phyloP scores from a whole-genome alignment of 345 rosid genomes.

The Carallia pectinifolia region DNA sequence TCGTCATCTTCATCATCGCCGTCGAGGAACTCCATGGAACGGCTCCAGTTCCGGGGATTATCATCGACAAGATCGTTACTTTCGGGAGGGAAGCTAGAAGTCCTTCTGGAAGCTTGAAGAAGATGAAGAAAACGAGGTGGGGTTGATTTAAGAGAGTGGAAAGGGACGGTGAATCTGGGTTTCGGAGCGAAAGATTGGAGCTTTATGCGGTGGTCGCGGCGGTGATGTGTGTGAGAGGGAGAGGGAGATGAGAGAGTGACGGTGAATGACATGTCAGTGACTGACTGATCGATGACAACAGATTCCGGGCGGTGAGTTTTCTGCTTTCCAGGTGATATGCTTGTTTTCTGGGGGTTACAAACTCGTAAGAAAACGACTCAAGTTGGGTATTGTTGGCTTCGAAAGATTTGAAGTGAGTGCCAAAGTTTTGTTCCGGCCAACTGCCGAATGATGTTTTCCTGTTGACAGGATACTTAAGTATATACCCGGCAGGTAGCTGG shows the following conservation, averaged over 20 bases:
- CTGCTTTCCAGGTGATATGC: background rate
- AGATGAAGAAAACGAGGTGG: background rate
- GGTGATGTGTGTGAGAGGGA: background rate
- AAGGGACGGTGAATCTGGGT: constrained; percentile 1
- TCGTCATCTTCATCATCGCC: constrained; percentile 37
- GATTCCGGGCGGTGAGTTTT: background rate
- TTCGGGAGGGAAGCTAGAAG: constrained; percentile 4
- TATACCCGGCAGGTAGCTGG: too few species aligned
- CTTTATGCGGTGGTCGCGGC: background rate
- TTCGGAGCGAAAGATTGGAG: background rate
- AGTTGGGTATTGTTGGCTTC: too few species aligned
- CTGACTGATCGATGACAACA: background rate
- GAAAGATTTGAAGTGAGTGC: too few species aligned
- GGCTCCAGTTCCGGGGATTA: constrained; percentile 64
- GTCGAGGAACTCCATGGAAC: constrained; percentile 42
- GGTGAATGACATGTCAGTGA: constrained; percentile 28
- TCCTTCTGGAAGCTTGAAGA: constrained; percentile 33
- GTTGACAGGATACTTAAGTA: too few species aligned
- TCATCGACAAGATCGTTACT: constrained; percentile 39
- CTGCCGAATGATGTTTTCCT: too few species aligned
- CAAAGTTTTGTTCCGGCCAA: too few species aligned
- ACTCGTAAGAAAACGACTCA: too few species aligned
- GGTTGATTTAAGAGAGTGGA: constrained; percentile 2
- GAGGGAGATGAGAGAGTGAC: constrained; percentile 22
- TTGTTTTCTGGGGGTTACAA: background rate